Conservation (phyloP, 345 rosid genomes). For the Xanthoceras sorbifolium region DNA sequence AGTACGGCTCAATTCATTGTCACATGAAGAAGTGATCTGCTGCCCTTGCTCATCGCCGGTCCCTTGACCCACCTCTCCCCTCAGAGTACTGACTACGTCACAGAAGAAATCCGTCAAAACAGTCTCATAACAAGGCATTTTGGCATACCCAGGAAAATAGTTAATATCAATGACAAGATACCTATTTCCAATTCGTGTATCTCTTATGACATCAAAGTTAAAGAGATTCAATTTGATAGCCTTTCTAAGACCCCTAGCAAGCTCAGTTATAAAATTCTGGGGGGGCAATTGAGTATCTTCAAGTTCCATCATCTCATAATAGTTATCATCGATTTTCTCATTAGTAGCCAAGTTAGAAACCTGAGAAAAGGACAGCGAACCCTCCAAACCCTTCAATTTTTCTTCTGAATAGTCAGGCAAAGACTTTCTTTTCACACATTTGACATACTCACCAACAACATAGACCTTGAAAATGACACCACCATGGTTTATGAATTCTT, state of each 20-base stretch:
- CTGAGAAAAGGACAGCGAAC: slow-evolving; percentile 53
- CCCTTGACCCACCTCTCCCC: slow-evolving; percentile 18
- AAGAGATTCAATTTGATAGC: slow-evolving; percentile 56
- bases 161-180: slow-evolving; percentile 66
- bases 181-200: slow-evolving; percentile 43
- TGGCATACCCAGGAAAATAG: slow-evolving; percentile 67
- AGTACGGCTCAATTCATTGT: slow-evolving; percentile 9
- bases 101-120: slow-evolving; percentile 55
- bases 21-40: not conserved
- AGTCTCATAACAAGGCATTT: slow-evolving; percentile 58
- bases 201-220: slow-evolving; percentile 68
- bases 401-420: slow-evolving; percentile 59
- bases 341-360: slow-evolving; percentile 48
- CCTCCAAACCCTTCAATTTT: slow-evolving; percentile 40
- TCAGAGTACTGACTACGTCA: slow-evolving; percentile 31
- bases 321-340: slow-evolving; percentile 37
- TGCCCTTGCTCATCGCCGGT: slow-evolving; percentile 17
- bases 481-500: slow-evolving; percentile 70
- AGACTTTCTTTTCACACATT: slow-evolving; percentile 61
- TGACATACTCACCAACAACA: slow-evolving; percentile 55
- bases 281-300: slow-evolving; percentile 55
- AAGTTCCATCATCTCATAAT: slow-evolving; percentile 37
- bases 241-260: slow-evolving; percentile 53
- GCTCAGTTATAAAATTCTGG: slow-evolving; percentile 36
- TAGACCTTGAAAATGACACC: slow-evolving; percentile 69